Percentiles rank a stretch among this genome's conserved stretches.
Conservation (phyloP, 495 filamentous ascomycete species). For the Sphaerosporella brunnea region DNA sequence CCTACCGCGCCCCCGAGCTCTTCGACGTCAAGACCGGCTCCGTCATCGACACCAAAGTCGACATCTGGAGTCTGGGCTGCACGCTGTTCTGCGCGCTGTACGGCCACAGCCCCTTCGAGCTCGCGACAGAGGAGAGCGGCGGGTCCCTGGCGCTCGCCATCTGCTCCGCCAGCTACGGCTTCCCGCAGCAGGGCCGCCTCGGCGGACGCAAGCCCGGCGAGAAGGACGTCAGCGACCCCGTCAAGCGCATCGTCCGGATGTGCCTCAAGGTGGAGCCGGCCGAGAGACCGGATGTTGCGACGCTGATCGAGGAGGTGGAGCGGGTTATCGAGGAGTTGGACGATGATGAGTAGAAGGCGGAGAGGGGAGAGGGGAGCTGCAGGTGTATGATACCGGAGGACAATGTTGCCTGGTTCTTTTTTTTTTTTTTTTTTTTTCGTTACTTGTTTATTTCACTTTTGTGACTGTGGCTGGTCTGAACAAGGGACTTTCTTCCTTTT, state of each 20-base stretch:
- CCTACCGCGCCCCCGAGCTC: conserved; percentile 90
- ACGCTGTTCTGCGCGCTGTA: conserved; percentile 91
- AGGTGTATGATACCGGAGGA: background rate
- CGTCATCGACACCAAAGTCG: conserved; percentile 87
- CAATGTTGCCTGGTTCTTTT: background rate
- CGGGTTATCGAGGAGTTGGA: conserved; percentile 54
- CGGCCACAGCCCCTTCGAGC: conserved; percentile 92
- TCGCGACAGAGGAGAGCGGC: conserved; percentile 85
- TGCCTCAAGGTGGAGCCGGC: conserved; percentile 85
- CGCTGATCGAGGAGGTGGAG: conserved; percentile 68
- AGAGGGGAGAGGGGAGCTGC: background rate
- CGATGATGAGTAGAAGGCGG: conserved; percentile 33
- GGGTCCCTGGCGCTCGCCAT: conserved; percentile 45
- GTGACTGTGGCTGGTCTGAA: no score
- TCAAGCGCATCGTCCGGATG: conserved; percentile 68
- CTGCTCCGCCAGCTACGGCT: conserved; percentile 18
- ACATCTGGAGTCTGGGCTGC: conserved; percentile 94
- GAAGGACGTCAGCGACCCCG: conserved; percentile 52
- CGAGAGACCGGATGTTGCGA: conserved; percentile 78
- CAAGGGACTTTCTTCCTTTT: no score
- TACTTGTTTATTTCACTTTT: background rate
- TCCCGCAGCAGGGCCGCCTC: conserved; percentile 26
- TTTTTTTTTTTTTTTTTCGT: background rate
- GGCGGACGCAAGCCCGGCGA: conserved; percentile 37
- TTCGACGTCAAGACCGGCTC: conserved; percentile 95